Base-by-base conservation (phyloP, 768 basidiomycete species). In the Multifurca ochricompacta region DNA sequence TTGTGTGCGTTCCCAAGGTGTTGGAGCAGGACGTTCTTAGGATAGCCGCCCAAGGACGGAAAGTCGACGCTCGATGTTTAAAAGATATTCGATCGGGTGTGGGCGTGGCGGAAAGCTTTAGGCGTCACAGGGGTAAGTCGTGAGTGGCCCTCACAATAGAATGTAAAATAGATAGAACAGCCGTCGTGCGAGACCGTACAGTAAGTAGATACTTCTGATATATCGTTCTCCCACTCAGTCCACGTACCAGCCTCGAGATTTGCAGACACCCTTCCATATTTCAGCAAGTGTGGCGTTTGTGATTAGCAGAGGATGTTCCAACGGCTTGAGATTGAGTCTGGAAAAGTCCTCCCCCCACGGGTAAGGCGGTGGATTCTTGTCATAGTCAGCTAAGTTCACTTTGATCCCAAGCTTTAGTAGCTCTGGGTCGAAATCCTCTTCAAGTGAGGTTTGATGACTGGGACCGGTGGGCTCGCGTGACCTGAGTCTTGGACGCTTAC, bases 51-150 rank as follows among this genome's bases (percentile, higher is more conserved):
- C 75, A 75, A 61, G 82, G 78, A 14, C 73, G 77, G 61, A 77
- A 78, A 45, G 69, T 86, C 13, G 94, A 96, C 66, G 82, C 72
- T 19, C 73, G 69, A 53, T 91, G 89, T 53, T 77, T 87, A 74
- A 67, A 69, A 53, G 93, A 94, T 63, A 85, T 96, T 59, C 74
- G 72, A 56, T 78, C 75, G 21, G 92, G 93, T 2, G 78, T 78
- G 56, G 82, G 87, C 10, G 76, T 95, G 3, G 77, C 82, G 60
- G 81, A 78, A 44, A 81, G 87, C n/a, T 93, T 95, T 73, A 81
- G 77, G 66, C 69, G 79, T 56, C 83, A 90, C 64, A 73, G 92
- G 65, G 83, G 84, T 35, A 75, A 69, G 62, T 70, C 11, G 19
- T 55, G 41, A 49, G 65, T 36, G 28, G 76, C 6, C 70, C 72